Evolutionary conservation across 306 rosid genomes (phyloP).

Genomic region (Styphnolobium japonicum): DNA sequence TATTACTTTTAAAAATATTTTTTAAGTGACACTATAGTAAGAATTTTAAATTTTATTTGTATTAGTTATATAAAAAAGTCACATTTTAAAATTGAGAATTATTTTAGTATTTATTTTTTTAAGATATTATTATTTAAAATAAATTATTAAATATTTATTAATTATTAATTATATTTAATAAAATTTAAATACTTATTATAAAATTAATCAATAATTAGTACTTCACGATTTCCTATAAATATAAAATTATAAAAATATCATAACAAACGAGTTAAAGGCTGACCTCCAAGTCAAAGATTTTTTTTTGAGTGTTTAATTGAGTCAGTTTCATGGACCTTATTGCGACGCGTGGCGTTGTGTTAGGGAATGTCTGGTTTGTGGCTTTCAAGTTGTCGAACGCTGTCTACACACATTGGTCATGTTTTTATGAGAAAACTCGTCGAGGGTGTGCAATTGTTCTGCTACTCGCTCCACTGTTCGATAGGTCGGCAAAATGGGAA

Average conservation of each 20-base stretch:
- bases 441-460: rapidly evolving
- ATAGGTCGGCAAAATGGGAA: neutral
- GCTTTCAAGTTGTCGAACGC: neutral
- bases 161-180: no score
- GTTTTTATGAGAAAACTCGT: neutral
- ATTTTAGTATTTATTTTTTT: no score
- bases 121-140: no score
- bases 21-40: no score
- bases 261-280: no score
- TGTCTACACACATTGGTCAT: neutral
- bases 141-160: no score
- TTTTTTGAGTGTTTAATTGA: slow-evolving; percentile 4
- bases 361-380: neutral
- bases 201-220: no score
- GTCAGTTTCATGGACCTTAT: neutral
- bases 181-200: no score
- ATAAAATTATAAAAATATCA: neutral
- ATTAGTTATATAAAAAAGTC: no score
- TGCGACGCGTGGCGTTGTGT: slow-evolving; percentile 14
- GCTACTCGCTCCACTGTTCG: slow-evolving; percentile 3
- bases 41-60: no score
- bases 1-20: no score
- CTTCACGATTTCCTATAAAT: neutral
- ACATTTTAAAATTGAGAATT: no score
- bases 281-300: slow-evolving; percentile 23